These are phyloP conservation scores for Scheffersomyces stambukii DNA, from an alignment of 1,139 yeast species.

Conservation along the genomic window DNA sequence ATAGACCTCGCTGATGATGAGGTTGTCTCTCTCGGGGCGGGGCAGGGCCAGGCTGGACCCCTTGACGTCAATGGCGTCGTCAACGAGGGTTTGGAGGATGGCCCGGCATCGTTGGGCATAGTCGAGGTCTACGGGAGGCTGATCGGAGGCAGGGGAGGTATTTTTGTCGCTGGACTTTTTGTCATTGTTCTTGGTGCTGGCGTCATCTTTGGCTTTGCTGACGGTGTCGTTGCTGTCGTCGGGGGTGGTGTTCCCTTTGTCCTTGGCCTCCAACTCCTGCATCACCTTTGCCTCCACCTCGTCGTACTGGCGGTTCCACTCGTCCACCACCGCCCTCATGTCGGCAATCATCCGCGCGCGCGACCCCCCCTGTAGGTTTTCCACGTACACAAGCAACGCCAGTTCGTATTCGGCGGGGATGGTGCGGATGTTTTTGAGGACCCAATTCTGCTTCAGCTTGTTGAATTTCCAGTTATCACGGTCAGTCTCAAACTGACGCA, in stretches of 20 bases:
- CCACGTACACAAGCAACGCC: slow-evolving; percentile 55
- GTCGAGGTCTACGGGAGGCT: slow-evolving; percentile 7
- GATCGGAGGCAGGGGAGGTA: too few relatives aligned
- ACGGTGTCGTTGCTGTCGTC: slow-evolving; percentile 5
- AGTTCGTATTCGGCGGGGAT: slow-evolving; percentile 56
- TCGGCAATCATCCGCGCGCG: slow-evolving; percentile 54
- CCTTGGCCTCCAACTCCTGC: slow-evolving; percentile 26
- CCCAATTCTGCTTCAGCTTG: slow-evolving; percentile 93
- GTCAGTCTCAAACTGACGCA: slow-evolving; percentile 62
- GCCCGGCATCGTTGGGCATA: slow-evolving; percentile 10
- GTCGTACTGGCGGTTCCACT: slow-evolving; percentile 55
- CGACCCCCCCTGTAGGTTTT: slow-evolving; percentile 73
- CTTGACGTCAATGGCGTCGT: slow-evolving; percentile 2
- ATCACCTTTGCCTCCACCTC: slow-evolving; percentile 37
- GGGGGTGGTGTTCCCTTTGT: slow-evolving; percentile 13
- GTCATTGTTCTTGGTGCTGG: background rate
- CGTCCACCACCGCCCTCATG: slow-evolving; percentile 41
- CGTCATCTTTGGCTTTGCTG: slow-evolving; percentile 3
- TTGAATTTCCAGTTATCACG: slow-evolving; percentile 81
- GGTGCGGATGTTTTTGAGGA: slow-evolving; percentile 59
- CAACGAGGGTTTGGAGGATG: slow-evolving; percentile 9
- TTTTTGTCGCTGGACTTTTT: slow-evolving; percentile 10
- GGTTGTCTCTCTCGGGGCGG: too few relatives aligned
- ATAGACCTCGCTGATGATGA: background rate
- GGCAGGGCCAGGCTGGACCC: background rate